Evolutionary conservation across 2,329 filamentous ascomycete species (phyloP).

Genomic region (Lachnellula occidentalis): DNA sequence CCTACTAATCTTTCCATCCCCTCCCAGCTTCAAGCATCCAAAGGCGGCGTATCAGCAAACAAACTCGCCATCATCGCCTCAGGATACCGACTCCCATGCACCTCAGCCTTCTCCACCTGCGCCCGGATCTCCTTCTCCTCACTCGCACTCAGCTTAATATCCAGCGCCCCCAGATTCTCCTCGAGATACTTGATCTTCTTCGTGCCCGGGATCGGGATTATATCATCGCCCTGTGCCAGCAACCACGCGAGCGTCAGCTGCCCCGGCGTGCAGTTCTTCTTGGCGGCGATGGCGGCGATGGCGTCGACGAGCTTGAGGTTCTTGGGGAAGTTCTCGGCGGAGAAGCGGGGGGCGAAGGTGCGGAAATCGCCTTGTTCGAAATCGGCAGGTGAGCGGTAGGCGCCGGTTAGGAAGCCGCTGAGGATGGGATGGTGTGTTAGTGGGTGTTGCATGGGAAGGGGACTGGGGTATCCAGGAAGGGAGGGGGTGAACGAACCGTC

Average conservation of each 20-base stretch:
- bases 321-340: conserved; percentile 47
- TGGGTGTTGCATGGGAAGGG: conserved; percentile 32
- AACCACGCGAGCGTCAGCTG: conserved; percentile 62
- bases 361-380: conserved; percentile 20
- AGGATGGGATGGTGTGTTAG: conserved; percentile 1
- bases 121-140: conserved; percentile 34
- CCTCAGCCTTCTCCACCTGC: conserved; percentile 30
- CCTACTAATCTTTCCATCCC: too few relatives aligned
- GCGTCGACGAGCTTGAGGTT: conserved; percentile 50
- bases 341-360: conserved; percentile 45
- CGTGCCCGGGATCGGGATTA: conserved; percentile 54
- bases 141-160: conserved; percentile 32
- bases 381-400: neutral
- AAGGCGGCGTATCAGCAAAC: neutral
- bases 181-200: conserved; percentile 43
- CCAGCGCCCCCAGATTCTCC: conserved; percentile 37
- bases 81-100: neutral
- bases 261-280: conserved; percentile 48
- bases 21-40: neutral
- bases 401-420: conserved; percentile 22
- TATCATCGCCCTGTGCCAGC: conserved; percentile 51
- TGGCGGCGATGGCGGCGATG: conserved; percentile 44
- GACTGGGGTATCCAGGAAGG: conserved; percentile 25
- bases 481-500: conserved; percentile 33
- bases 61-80: neutral